Evolutionary conservation across 2,329 filamentous ascomycete genomes (phyloP), one percentile per base, ranked within the genome.

Genomic region (Sordariomycetes sp.): DNA sequence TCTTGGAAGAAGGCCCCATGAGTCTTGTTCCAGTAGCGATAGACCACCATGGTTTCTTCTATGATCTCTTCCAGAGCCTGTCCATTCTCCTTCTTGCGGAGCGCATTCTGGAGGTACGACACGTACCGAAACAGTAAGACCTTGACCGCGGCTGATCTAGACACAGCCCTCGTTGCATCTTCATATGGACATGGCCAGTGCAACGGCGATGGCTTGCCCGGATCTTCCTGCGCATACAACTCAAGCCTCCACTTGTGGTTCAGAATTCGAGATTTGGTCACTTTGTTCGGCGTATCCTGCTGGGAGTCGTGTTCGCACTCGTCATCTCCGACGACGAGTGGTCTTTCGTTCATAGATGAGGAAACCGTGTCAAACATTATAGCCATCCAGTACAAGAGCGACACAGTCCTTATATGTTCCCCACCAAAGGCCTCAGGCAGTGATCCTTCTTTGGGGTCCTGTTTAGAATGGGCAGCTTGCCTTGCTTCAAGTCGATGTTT

Each of bases 351-450:
- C 58, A 76, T 70, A 2, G 69, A 68, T 0, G 72, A 63, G 0
- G 67, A 72, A 8, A 75, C 49, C 0, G 71, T 75, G 43, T 76
- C 72, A 31, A 73, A 70, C 71, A 76, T 76, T 30, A 75, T 56
- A 0, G 66, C 68, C 12, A 77, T 53, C 72, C 72, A 77, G 44
- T 70, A 75, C 3, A 76, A 45, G 9, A 76, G 50, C 10, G 68
- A 60, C 18, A 76, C 56, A 0, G 72, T 75, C 9, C 61, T 47
- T 6, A 49, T 47, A 5, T 61, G 54, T 18, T 40, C 26, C 4
- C 8, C 11, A 8, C 33, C 26, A 10, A 10, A 10, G n/a, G n/a
- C n/a, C n/a, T n/a, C n/a, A n/a, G n/a, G n/a, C n/a, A n/a, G n/a
- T n/a, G n/a, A n/a, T n/a, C n/a, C n/a, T n/a, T n/a, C n/a, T n/a